Evolutionary conservation across 345 rosid species (phyloP), one percentile per base, ranked within the genome.

Genomic region (Citrus unshiu): DNA sequence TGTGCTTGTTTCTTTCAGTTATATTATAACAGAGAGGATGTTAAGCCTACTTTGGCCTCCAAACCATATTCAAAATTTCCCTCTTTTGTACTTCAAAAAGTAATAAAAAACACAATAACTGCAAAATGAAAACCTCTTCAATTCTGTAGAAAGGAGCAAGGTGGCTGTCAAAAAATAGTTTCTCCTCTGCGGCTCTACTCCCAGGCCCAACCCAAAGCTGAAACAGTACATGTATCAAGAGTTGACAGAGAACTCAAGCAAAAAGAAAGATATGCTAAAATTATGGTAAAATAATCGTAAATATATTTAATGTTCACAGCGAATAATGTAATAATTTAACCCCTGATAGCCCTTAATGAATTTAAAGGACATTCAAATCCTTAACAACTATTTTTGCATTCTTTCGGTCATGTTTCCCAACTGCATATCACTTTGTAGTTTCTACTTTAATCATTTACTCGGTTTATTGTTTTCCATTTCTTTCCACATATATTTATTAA

Each of bases 141-240:
- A 94, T 94, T 90, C 99, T 88, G 92, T 96, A 96, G 82, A 96
- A 96, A 29, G 99, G 97, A 1, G 98, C 91, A 68, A 96, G 97
- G 84, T 93, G 97, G 83, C 86, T 87, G 87, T 96, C 98, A 81
- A 96, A 96, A 84, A 91, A 94, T 58, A 76, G 87, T 83, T 96
- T 96, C 90, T 96, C 97, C 82, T 88, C 95, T 7, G 98, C 97
- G 79, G 93, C 99, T 86, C 74, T 91, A 81, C 98, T 94, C 79
- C 91, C 92, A 63, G 88, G 97, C 59, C 97, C 97, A 81, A 93
- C 99, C 99, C 99, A 94, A 79, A 96, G 86, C 98, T 95, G 73
- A 91, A 80, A 87, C 79, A 70, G 76, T 40, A 75, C 37, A 76
- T 21, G 32, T 58, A 68, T 79, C 74, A 25, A 25, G 72, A 76